These are phyloP conservation scores for Thermomyces lanuginosus DNA, from an alignment of 2,329 filamentous ascomycete species.

Conservation along the genomic window DNA sequence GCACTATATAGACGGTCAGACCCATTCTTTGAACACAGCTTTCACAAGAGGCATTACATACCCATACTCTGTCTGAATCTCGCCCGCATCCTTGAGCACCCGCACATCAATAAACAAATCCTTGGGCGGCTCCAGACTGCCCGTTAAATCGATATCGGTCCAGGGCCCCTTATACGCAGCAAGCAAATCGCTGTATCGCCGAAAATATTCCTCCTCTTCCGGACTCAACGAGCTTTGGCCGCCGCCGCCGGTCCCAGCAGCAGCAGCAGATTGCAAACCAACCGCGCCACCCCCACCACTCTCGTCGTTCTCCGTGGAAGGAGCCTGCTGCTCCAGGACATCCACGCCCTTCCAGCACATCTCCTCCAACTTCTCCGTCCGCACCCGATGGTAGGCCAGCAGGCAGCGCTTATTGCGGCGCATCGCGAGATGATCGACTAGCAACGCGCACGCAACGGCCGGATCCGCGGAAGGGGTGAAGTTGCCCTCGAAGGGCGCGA, in stretches of 20 bases:
- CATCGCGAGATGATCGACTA: slow-evolving; percentile 91
- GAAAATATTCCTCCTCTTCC: slow-evolving; percentile 90
- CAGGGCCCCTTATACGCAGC: slow-evolving; percentile 97
- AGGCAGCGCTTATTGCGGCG: slow-evolving; percentile 90
- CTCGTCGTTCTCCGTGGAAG: slow-evolving; percentile 20
- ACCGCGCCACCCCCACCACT: neutral
- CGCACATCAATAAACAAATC: slow-evolving; percentile 95
- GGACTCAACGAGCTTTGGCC: slow-evolving; percentile 67
- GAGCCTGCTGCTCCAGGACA: slow-evolving; percentile 51
- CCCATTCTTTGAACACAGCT: neutral
- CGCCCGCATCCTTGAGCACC: slow-evolving; percentile 88
- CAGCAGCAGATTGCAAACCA: too few relatives aligned
- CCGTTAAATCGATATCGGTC: slow-evolving; percentile 94
- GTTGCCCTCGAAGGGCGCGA: slow-evolving; percentile 66
- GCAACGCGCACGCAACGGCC: slow-evolving; percentile 67
- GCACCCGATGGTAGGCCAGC: slow-evolving; percentile 79
- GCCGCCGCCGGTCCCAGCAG: neutral
- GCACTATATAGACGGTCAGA: slow-evolving; percentile 39
- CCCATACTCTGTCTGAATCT: slow-evolving; percentile 99
- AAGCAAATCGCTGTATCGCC: slow-evolving; percentile 77
- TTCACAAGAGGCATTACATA: slow-evolving; percentile 35
- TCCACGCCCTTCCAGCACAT: slow-evolving; percentile 86
- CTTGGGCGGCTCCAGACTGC: slow-evolving; percentile 79
- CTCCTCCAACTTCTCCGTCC: slow-evolving; percentile 81
- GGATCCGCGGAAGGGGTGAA: slow-evolving; percentile 77